phyloP scores from a whole-genome alignment of 2,329 filamentous ascomycete genomes.

The Alternaria consortialis region DNA sequence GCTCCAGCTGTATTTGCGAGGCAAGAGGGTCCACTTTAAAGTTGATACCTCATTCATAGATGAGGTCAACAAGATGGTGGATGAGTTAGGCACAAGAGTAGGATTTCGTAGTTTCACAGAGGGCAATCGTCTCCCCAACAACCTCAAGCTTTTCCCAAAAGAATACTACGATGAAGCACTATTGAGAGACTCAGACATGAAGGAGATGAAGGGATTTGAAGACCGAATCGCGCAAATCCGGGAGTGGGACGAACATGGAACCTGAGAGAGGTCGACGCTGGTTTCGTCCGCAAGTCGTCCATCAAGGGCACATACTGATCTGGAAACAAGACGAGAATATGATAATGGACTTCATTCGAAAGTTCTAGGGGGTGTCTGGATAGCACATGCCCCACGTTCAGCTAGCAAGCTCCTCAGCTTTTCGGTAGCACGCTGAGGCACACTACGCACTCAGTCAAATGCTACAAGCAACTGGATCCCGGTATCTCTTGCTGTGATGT shows the following conservation, averaged over 20 bases:
- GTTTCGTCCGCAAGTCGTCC: background rate
- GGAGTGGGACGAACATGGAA: background rate
- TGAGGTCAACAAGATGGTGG: background rate
- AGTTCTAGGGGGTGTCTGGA: background rate
- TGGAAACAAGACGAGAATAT: background rate
- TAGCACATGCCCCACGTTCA: background rate
- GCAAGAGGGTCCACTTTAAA: background rate
- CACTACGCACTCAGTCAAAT: background rate
- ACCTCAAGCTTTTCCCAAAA: background rate
- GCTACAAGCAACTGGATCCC: background rate
- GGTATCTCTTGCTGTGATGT: background rate
- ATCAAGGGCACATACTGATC: fast-evolving
- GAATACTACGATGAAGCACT: background rate
- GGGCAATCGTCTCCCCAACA: background rate
- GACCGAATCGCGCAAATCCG: background rate
- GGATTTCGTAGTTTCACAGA: no score
- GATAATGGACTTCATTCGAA: background rate
- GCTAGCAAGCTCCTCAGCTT: background rate
- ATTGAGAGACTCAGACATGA: background rate
- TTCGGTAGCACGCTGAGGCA: background rate
- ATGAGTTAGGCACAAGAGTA: no score
- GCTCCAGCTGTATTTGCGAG: background rate
- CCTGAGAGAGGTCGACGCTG: background rate
- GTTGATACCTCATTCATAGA: background rate
- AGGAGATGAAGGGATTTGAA: background rate